phyloP scores from a whole-genome alignment of 305 asterid species.

The Petunia hybrid region DNA sequence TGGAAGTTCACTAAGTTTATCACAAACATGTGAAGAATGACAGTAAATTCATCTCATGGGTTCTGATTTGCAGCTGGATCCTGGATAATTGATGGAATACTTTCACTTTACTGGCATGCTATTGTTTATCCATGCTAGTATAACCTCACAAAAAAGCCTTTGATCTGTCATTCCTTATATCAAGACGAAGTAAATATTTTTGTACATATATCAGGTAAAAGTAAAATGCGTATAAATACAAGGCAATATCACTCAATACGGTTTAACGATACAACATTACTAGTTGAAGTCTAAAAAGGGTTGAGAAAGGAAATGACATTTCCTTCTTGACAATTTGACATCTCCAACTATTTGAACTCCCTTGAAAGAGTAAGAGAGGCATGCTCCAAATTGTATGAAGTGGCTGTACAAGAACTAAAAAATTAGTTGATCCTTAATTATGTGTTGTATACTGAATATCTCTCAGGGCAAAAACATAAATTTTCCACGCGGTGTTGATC shows the following conservation, averaged over 20 bases:
- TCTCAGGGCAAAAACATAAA: constrained; percentile 43
- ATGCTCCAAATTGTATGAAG: constrained; percentile 24
- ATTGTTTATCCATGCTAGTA: background rate
- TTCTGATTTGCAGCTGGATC: background rate
- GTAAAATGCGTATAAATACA: constrained; percentile 13
- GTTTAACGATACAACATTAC: constrained; percentile 3
- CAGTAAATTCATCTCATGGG: background rate
- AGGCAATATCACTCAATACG: background rate
- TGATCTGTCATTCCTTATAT: constrained; percentile 17
- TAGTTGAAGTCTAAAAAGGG: constrained; percentile 18
- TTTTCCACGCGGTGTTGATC: constrained; percentile 57
- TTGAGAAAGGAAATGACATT: background rate
- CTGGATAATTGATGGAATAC: background rate
- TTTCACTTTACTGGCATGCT: background rate
- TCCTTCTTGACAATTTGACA: background rate
- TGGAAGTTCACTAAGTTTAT: background rate
- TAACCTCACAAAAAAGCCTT: constrained; percentile 2
- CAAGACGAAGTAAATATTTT: background rate
- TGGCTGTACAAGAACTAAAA: constrained; percentile 41
- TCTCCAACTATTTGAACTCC: constrained; percentile 33
- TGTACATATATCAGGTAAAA: background rate
- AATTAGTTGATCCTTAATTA: constrained; percentile 32
- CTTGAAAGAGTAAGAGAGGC: background rate
- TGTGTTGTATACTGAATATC: constrained; percentile 12
- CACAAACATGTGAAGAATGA: background rate